Base-by-base conservation (phyloP, 768 basidiomycete species). In the Mycena kentingensis region DNA sequence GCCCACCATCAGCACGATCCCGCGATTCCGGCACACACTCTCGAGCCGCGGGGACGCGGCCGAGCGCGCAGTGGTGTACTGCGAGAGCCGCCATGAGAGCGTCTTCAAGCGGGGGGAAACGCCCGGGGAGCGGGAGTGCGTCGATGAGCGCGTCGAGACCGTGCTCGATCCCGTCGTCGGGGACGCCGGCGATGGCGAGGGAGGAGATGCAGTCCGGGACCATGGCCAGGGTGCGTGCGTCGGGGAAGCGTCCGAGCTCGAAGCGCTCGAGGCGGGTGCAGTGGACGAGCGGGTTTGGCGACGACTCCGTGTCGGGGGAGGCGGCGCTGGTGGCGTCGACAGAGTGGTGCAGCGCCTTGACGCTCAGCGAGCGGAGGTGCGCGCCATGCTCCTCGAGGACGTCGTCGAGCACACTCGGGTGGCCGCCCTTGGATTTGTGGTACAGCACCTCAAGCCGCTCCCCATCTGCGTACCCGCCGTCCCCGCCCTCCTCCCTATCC, bases 251-350 rank as follows among this genome's bases (percentile, higher is more conserved):
- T 5, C 46, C 42, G 6, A 49, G 15, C 39, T 55, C 58, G 47
- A 59, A 47, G 4, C 54, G 58, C 35, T 60, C 53, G 37, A 60
- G 58, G 8, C 1, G 24, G 1, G 46, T 31, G 39, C 54, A 60
- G 10, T 27, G 34, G 3, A 15, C 34, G 0, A 41, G 47, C 13
- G 46, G 27, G 24, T 34, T 22, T 1, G 13, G 5, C 18, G 32
- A n/a, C n/a, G n/a, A n/a, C n/a, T n/a, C n/a, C n/a, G n/a, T n/a
- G n/a, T n/a, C n/a, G n/a, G n/a, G n/a, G n/a, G n/a, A n/a, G n/a
- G n/a, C n/a, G n/a, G n/a, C n/a, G n/a, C n/a, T n/a, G n/a, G n/a
- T n/a, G n/a, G n/a, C 29, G 0, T 35, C 5, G 5, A 1, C 46
- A 42, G 22, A 5, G 15, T 26, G 13, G 11, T 52, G 46, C 21